These are phyloP conservation scores for Eimeria zaria DNA, from an alignment of 169 alveolate genomes.

Conservation along the genomic window DNA sequence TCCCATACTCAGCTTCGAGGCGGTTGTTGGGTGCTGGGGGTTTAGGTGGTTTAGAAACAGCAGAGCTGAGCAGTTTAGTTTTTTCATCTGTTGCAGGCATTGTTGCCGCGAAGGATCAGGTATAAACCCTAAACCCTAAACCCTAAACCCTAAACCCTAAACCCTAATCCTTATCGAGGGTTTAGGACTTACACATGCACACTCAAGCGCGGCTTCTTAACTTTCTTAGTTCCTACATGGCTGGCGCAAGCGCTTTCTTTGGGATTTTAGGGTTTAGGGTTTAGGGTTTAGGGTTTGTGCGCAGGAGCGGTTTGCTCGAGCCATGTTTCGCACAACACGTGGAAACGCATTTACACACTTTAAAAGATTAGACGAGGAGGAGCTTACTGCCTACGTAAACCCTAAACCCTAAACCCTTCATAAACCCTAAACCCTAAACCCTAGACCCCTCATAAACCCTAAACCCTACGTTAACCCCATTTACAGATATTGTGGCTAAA, in stretches of 20 bases:
- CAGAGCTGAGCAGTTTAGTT: constrained; percentile 9
- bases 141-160: neutral
- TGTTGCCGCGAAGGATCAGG: constrained; percentile 30
- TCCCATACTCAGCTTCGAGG: constrained; percentile 25
- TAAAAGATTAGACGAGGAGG: constrained; percentile 92
- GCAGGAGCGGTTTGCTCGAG: constrained; percentile 93
- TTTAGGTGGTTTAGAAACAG: neutral
- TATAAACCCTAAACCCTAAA: no score
- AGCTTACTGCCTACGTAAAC: constrained; percentile 21
- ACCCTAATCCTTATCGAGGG: neutral
- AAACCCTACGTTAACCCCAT: neutral
- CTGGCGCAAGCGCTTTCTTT: neutral
- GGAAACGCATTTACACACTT: constrained; percentile 98
- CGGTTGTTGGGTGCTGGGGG: constrained; percentile 2
- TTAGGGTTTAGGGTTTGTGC: constrained; percentile 34
- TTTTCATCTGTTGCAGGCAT: constrained; percentile 46
- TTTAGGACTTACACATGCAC: neutral
- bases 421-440: neutral
- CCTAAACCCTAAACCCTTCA: constrained; percentile 5
- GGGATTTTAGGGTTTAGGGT: constrained; percentile 43
- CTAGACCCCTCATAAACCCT: neutral
- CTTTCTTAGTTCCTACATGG: no score
- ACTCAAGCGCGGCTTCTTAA: no score
- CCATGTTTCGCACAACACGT: constrained; percentile 98
- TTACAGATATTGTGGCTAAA: neutral